Evolutionary conservation across 1,139 yeast genomes (phyloP).

Genomic region (Protomyces inundatus): DNA sequence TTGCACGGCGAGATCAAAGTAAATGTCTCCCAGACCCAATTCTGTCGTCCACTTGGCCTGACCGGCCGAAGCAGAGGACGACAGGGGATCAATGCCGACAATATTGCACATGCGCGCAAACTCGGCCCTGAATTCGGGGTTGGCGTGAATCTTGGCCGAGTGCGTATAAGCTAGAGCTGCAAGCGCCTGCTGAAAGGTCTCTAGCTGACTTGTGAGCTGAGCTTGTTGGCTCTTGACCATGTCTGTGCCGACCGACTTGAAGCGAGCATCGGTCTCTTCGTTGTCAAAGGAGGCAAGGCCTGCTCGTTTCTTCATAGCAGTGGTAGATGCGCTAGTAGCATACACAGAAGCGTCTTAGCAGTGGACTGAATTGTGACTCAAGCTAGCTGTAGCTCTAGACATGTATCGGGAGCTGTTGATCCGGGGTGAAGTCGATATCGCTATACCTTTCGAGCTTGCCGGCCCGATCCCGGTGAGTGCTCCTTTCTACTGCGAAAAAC

Average conservation of each 20-base stretch:
- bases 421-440: no score
- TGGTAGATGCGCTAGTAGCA: no score
- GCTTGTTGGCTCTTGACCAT: constrained; percentile 38
- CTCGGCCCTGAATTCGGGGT: constrained; percentile 60
- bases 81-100: constrained; percentile 79
- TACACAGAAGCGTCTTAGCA: no score
- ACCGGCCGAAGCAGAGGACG: constrained; percentile 41
- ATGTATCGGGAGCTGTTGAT: no score
- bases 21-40: constrained; percentile 51
- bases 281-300: constrained; percentile 45
- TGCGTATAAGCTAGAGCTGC: constrained; percentile 42
- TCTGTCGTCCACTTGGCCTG: constrained; percentile 38
- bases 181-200: constrained; percentile 41
- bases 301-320: constrained; percentile 33
- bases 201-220: constrained; percentile 41
- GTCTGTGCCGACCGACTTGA: constrained; percentile 38
- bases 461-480: no score
- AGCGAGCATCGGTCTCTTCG: constrained; percentile 37
- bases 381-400: no score
- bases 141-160: constrained; percentile 62
- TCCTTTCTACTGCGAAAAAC: no score
- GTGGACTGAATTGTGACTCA: no score
- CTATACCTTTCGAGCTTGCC: no score
- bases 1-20: constrained; percentile 62
- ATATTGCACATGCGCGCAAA: constrained; percentile 70